A percentile compares a stretch with the other conserved stretches of the same genome.
phyloP scores from a whole-genome alignment of 495 filamentous ascomycete genomes.

The Aspergillus asperescens region DNA sequence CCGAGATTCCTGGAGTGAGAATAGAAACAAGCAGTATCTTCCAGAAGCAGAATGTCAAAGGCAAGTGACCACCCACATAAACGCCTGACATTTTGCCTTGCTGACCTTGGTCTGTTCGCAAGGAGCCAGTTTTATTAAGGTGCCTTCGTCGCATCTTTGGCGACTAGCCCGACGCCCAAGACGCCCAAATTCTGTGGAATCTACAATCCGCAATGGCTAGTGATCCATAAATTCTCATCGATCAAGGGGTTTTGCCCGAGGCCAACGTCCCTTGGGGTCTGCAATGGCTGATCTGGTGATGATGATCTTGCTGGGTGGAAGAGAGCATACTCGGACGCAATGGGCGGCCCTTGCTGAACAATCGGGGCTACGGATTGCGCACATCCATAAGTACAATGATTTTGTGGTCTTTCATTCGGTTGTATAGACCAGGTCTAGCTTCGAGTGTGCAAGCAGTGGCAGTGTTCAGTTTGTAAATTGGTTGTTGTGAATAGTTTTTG shows the following conservation, averaged over 20 bases:
- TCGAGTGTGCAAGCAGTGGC: too few relatives aligned
- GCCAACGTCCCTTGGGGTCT: conserved; percentile 25
- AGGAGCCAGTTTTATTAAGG: neutral
- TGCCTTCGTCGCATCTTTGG: conserved; percentile 33
- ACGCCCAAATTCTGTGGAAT: conserved; percentile 31
- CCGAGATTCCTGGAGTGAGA: conserved; percentile 42
- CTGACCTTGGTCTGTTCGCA: neutral
- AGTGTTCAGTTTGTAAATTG: too few relatives aligned
- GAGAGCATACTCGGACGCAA: conserved; percentile 32
- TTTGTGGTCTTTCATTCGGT: conserved; percentile 18
- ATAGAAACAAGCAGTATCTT: conserved; percentile 47
- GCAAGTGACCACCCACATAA: conserved; percentile 13
- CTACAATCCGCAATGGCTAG: conserved; percentile 27
- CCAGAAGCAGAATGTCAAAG: conserved; percentile 41
- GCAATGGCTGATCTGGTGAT: conserved; percentile 33
- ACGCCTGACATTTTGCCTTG: neutral
- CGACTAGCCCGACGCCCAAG: conserved; percentile 32
- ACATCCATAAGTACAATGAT: conserved; percentile 36
- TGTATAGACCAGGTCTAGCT: neutral
- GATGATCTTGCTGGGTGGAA: conserved; percentile 32
- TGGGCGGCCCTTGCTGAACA: conserved; percentile 36
- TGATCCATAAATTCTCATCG: conserved; percentile 37
- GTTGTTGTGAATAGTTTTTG: too few relatives aligned
- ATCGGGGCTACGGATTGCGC: conserved; percentile 38
- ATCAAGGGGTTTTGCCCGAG: conserved; percentile 37